Evolutionary conservation across 1,284 basidiomycete species (phyloP).

Genomic region (Leccinum subfulvum): DNA sequence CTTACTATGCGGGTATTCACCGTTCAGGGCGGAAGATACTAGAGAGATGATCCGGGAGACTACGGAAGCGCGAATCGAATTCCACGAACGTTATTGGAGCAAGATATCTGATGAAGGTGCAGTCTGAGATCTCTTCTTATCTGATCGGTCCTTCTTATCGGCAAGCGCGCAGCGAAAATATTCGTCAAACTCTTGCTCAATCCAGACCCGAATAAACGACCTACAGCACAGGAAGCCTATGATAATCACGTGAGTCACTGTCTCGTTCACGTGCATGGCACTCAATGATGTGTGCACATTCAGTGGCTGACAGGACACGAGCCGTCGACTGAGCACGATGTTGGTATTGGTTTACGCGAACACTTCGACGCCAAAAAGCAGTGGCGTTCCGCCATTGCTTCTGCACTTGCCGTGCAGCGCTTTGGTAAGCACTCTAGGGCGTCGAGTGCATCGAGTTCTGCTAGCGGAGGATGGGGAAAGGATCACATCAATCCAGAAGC

Average conservation of each 20-base stretch:
- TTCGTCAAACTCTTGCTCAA: constrained; percentile 80
- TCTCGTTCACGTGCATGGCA: constrained; percentile 1
- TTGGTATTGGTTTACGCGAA: constrained; percentile 67
- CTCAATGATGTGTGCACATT: constrained; percentile 5
- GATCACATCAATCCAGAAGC: constrained; percentile 23
- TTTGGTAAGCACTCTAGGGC: constrained; percentile 43
- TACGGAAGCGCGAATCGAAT: constrained; percentile 79
- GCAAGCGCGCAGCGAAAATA: constrained; percentile 63
- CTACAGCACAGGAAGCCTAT: constrained; percentile 76
- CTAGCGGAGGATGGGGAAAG: constrained; percentile 34
- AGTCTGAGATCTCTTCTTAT: constrained; percentile 2
- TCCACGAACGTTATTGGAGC: constrained; percentile 93
- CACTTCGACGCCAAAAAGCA: constrained; percentile 72
- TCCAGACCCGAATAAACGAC: constrained; percentile 70
- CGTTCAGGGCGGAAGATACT: constrained; percentile 85
- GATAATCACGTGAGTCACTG: constrained; percentile 41
- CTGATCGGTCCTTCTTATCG: not conserved
- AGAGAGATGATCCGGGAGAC: constrained; percentile 81
- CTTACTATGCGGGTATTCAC: constrained; percentile 88
- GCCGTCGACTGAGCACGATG: constrained; percentile 67
- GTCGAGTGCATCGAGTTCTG: constrained; percentile 31
- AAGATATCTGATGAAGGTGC: constrained; percentile 77
- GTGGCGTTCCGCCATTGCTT: constrained; percentile 69
- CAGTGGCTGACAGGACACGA: constrained; percentile 70
- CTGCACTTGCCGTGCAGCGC: constrained; percentile 56